Base-by-base conservation (phyloP, 768 basidiomycete species). In the Boletus sensibilis region DNA sequence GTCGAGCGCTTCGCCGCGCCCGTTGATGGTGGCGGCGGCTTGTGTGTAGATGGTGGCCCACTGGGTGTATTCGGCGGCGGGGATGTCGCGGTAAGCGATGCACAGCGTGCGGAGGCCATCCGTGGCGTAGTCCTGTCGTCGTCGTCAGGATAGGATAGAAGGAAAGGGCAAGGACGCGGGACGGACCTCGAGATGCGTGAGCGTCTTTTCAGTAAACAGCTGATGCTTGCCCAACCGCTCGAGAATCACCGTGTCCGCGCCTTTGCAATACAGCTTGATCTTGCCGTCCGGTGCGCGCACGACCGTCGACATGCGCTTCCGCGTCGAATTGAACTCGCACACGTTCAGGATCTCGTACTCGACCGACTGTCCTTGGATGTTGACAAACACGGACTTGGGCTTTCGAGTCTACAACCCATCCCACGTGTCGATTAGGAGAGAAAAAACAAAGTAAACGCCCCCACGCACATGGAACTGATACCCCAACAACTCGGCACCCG, bases 31-130 rank as follows among this genome's bases (percentile, higher is more conserved):
- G n/a, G 90, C 79, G 0, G 95, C 95, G 0, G 97, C 97, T 69
- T 93, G 85, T 49, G 94, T 81, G 67, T 98, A 94, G 55, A 98
- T 92, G 1, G 78, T 68, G 0, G 86, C 77, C 97, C 97, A 98
- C 68, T 93, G 86, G 5, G 75, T 76, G 71, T 99, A 99, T 70
- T 99, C 97, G 40, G 88, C 83, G 53, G 92, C 87, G 0, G 95
- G 80, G 49, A 99, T 87, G 53, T 98, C 95, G 35, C 97, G 90
- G 68, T 84, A 96, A 2, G 95, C 94, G 43, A 98, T 81, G 69
- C 96, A 98, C n/a, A 99, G 83, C 21, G 97, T 98, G 51, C 97
- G 86, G 1, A 99, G 79, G 12, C 97, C 97, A 40, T 99, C 97
- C 0, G 95, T 96, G 2, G 97, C 97, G 62, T 98, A 98, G 55